Conservation (phyloP, 805 yeast genomes). For the Komagataella ulmi region DNA sequence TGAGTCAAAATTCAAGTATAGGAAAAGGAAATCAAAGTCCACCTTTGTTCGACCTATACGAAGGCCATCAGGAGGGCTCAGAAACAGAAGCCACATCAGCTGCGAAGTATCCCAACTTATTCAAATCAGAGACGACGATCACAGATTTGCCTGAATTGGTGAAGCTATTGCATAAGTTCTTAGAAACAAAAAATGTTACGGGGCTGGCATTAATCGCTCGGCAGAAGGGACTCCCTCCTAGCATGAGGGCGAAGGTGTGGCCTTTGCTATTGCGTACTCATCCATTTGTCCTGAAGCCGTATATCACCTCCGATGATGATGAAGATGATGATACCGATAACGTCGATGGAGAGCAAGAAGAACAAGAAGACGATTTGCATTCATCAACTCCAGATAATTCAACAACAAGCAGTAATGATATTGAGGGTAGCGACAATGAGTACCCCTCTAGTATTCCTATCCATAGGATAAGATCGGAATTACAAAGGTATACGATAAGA, state of each 20-base stretch:
- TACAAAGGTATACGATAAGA: not conserved
- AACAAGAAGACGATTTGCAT: slow-evolving; percentile 3
- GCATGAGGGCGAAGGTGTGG: slow-evolving; percentile 70
- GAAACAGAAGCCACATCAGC: not conserved
- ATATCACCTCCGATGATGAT: slow-evolving; percentile 45
- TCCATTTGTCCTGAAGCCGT: slow-evolving; percentile 74
- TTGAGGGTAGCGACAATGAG: not conserved
- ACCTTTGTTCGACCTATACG: not conserved
- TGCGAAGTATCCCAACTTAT: not conserved
- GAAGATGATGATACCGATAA: slow-evolving; percentile 23
- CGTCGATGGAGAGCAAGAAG: slow-evolving; percentile 14
- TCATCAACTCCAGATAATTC: slow-evolving; percentile 2
- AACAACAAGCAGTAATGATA: slow-evolving; percentile 1
- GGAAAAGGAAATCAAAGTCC: not conserved
- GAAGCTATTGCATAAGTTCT: not conserved
- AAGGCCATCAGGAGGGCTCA: not conserved
- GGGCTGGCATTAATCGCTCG: slow-evolving; percentile 73
- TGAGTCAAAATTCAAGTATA: not conserved
- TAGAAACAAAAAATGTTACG: slow-evolving; percentile 42
- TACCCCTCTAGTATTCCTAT: not conserved
- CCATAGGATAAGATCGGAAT: slow-evolving; percentile 1
- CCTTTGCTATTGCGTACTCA: slow-evolving; percentile 70
- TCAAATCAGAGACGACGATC: not conserved
- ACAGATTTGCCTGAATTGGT: not conserved
- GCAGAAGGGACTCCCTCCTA: slow-evolving; percentile 77